phyloP scores from a whole-genome alignment of 805 yeast genomes.

The Ogataea sp. region DNA sequence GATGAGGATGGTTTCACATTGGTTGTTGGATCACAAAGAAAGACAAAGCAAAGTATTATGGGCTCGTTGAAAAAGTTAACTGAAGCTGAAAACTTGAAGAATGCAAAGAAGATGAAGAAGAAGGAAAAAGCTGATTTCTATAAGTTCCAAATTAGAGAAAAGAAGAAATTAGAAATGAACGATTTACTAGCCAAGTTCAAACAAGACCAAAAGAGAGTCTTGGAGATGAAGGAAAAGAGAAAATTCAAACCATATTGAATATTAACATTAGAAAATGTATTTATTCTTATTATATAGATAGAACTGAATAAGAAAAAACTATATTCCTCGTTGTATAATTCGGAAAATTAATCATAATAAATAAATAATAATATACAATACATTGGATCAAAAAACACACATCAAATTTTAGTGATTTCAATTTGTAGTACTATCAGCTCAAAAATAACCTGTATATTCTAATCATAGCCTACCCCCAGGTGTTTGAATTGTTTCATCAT shows the following conservation, averaged over 20 bases:
- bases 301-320: too few relatives aligned
- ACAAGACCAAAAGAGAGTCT: slow-evolving; percentile 82
- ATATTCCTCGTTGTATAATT: too few relatives aligned
- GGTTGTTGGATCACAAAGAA: slow-evolving; percentile 82
- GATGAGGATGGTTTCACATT: slow-evolving; percentile 93
- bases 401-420: too few relatives aligned
- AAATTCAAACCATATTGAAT: slow-evolving; percentile 69
- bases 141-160: slow-evolving; percentile 91
- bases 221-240: slow-evolving; percentile 68
- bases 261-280: too few relatives aligned
- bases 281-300: too few relatives aligned
- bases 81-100: slow-evolving; percentile 23
- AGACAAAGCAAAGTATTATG: slow-evolving; percentile 64
- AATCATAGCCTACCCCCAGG: slow-evolving; percentile 34
- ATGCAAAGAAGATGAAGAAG: slow-evolving; percentile 48
- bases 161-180: slow-evolving; percentile 88
- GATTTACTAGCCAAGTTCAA: slow-evolving; percentile 77
- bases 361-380: too few relatives aligned
- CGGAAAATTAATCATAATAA: too few relatives aligned
- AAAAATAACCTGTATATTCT: too few relatives aligned
- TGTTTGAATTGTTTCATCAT: slow-evolving; percentile 16
- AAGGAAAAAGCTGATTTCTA: slow-evolving; percentile 88
- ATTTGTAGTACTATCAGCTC: too few relatives aligned
- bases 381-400: too few relatives aligned
- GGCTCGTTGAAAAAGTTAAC: slow-evolving; percentile 33